Percentiles rank a stretch among this genome's conserved stretches.
phyloP scores from a whole-genome alignment of 352 stramenopile species.

The Elongisporangium anandrum region DNA sequence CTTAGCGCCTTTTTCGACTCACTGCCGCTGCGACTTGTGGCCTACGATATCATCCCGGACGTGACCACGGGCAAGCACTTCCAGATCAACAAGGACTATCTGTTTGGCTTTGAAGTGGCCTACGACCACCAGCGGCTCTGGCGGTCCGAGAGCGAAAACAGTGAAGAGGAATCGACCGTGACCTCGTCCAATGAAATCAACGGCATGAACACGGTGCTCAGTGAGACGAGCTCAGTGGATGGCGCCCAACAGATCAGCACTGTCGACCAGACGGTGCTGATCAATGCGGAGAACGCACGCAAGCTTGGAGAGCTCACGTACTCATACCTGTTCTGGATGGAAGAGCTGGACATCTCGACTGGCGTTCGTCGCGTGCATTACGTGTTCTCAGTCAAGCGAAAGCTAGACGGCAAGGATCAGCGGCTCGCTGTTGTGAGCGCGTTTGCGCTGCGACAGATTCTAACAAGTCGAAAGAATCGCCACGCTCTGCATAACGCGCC shows the following conservation, averaged over 20 bases:
- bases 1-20: slow-evolving; percentile 79
- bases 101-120: slow-evolving; percentile 80
- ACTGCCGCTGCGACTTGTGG: slow-evolving; percentile 62
- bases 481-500: not conserved
- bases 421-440: slow-evolving; percentile 61
- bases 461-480: slow-evolving; percentile 21
- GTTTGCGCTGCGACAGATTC: slow-evolving; percentile 45
- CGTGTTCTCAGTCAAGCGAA: slow-evolving; percentile 36
- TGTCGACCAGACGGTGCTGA: slow-evolving; percentile 29
- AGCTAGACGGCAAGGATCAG: not conserved
- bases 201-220: slow-evolving; percentile 49
- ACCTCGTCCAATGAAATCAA: slow-evolving; percentile 20
- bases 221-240: slow-evolving; percentile 42
- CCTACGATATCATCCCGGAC: slow-evolving; percentile 47
- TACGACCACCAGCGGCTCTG: slow-evolving; percentile 26
- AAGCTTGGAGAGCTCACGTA: slow-evolving; percentile 37
- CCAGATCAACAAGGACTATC: slow-evolving; percentile 61
- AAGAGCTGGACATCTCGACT: slow-evolving; percentile 61
- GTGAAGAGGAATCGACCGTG: slow-evolving; percentile 6
- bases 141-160: not conserved
- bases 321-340: slow-evolving; percentile 65
- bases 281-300: slow-evolving; percentile 39
- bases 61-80: slow-evolving; percentile 27
- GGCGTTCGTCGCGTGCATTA: slow-evolving; percentile 64
- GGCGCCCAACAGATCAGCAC: slow-evolving; percentile 10